Conservation (phyloP, 805 yeast species). For the Spathaspora passalidarum region DNA sequence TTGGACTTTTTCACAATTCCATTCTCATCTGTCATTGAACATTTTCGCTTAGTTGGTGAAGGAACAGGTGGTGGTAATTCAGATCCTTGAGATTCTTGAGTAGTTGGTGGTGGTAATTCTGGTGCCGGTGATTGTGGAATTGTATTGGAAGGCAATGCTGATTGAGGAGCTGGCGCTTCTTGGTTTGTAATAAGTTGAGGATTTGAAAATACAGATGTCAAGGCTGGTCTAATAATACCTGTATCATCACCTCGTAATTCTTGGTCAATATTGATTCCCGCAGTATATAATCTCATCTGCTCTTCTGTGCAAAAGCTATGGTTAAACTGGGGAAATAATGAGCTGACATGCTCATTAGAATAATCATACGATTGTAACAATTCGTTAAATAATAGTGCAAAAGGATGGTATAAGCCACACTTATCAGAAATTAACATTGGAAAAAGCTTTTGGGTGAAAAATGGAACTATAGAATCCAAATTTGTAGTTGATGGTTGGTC, state of each 20-base stretch:
- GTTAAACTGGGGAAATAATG: not conserved
- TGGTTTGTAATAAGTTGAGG: not conserved
- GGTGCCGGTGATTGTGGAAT: not conserved
- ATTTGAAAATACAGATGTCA: not conserved
- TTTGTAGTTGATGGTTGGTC: not conserved
- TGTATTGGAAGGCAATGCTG: too few relatives aligned
- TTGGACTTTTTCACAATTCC: slow-evolving; percentile 8
- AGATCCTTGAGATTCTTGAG: too few relatives aligned
- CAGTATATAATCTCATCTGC: not conserved
- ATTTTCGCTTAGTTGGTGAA: not conserved
- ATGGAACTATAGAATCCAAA: slow-evolving; percentile 1
- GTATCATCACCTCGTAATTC: not conserved
- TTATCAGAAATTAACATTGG: slow-evolving; percentile 2
- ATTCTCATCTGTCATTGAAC: not conserved
- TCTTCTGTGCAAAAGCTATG: not conserved
- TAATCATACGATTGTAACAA: not conserved
- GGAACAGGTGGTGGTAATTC: not conserved
- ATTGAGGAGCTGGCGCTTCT: not conserved
- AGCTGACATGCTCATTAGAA: not conserved
- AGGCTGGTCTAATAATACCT: not conserved
- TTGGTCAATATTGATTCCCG: not conserved
- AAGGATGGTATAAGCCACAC: slow-evolving; percentile 1
- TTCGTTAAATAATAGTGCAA: slow-evolving; percentile 2
- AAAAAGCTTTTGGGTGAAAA: slow-evolving; percentile 1
- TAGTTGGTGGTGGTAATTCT: not conserved